Evolutionary conservation across 208 protist genomes (phyloP).

Genomic region (Leishmania lainsoni): DNA sequence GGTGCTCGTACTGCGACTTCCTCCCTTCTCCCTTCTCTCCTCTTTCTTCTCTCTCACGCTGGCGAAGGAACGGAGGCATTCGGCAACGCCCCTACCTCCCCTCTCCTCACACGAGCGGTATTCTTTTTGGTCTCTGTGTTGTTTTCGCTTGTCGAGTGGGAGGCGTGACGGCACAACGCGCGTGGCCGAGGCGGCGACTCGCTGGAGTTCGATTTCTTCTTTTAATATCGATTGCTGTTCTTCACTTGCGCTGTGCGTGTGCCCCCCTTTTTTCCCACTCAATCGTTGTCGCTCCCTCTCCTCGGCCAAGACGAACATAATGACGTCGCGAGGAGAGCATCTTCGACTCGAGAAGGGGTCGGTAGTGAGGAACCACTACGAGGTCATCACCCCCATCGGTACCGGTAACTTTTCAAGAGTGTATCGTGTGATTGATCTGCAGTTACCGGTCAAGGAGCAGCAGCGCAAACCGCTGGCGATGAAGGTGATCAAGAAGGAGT

Average conservation of each 20-base stretch:
- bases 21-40: no score
- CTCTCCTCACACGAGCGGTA: not conserved
- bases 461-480: slow-evolving; percentile 52
- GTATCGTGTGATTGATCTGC: slow-evolving; percentile 60
- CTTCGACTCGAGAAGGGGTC: slow-evolving; percentile 55
- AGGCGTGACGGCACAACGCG: not conserved
- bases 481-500: slow-evolving; percentile 87
- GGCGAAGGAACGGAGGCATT: not conserved
- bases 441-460: slow-evolving; percentile 12
- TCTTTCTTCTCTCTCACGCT: not conserved
- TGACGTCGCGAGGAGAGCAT: slow-evolving; percentile 58
- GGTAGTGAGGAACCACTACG: slow-evolving; percentile 62
- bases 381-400: slow-evolving; percentile 67
- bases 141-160: not conserved
- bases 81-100: not conserved
- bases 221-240: not conserved
- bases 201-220: no score
- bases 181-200: not conserved
- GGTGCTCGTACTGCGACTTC: no score
- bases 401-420: slow-evolving; percentile 88
- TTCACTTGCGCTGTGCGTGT: not conserved
- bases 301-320: not conserved
- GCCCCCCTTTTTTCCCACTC: not conserved
- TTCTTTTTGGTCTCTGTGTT: not conserved
- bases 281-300: not conserved